Percentiles rank a stretch among this genome's conserved stretches.
Evolutionary conservation across 148 eudicot species (phyloP).

Genomic region (Rhododendron williamsianum): DNA sequence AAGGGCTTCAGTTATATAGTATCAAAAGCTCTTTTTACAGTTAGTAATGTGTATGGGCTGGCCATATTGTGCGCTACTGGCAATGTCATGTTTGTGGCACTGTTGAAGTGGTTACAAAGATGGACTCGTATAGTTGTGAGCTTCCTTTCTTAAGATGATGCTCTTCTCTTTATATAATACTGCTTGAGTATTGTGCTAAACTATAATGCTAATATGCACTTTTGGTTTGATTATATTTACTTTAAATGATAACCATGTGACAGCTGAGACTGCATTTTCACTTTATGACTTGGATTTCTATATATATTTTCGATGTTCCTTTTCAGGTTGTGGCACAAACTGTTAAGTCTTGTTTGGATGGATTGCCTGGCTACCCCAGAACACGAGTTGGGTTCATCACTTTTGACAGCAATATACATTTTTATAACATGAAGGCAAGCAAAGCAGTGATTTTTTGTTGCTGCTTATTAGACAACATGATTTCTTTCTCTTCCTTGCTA

Average conservation of each 20-base stretch:
- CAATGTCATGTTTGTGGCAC: not conserved
- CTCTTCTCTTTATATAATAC: not conserved
- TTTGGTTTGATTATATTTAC: not conserved
- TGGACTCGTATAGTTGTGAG: not conserved
- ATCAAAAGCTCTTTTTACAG: not conserved
- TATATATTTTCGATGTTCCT: conserved; percentile 8
- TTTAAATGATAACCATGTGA: not conserved
- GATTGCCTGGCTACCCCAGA: conserved; percentile 78
- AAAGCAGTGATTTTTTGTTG: conserved; percentile 37
- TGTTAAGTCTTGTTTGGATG: conserved; percentile 81
- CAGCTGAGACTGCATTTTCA: not conserved
- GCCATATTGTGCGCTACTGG: not conserved
- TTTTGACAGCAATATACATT: conserved; percentile 90
- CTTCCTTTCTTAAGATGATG: not conserved
- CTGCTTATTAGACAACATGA: not conserved
- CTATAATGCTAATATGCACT: not conserved
- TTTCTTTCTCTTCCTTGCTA: not conserved
- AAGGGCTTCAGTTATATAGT: not conserved
- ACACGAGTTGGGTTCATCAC: conserved; percentile 97
- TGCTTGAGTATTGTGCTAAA: not conserved
- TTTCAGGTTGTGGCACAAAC: conserved; percentile 84
- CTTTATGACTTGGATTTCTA: not conserved
- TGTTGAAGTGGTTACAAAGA: not conserved
- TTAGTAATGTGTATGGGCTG: not conserved
- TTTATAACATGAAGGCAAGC: conserved; percentile 94